These are phyloP conservation scores for Pharnaceum exiguum DNA, from an alignment of 148 eudicot genomes.

Conservation along the genomic window DNA sequence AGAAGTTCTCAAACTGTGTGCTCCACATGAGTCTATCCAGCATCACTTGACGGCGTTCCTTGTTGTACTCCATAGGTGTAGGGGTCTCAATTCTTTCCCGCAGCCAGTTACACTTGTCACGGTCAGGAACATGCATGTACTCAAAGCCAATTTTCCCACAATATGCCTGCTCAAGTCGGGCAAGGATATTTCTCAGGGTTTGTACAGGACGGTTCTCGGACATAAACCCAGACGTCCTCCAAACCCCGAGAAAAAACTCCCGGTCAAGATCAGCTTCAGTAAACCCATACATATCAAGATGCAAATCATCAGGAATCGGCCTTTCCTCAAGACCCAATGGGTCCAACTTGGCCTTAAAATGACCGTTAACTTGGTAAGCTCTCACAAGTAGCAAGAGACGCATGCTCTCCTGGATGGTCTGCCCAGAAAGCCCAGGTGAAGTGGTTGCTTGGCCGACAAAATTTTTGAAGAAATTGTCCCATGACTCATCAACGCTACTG, in stretches of 20 bases:
- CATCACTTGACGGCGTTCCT: slow-evolving; percentile 3
- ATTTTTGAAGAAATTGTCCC: slow-evolving; percentile 7
- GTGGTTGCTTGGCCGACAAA: slow-evolving; percentile 3
- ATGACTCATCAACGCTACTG: slow-evolving; percentile 5
- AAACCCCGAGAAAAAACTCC: slow-evolving; percentile 1
- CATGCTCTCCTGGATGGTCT: slow-evolving; percentile 6
- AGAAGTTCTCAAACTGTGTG: slow-evolving; percentile 3
- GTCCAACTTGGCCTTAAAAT: slow-evolving; percentile 8
- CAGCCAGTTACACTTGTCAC: slow-evolving; percentile 4
- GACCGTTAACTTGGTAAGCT: slow-evolving; percentile 7
- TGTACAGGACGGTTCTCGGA: slow-evolving; percentile 4
- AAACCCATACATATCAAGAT: not conserved
- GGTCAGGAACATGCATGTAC: slow-evolving; percentile 6
- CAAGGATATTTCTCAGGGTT: slow-evolving; percentile 8
- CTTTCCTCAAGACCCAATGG: slow-evolving; percentile 1
- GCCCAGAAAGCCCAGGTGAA: not conserved
- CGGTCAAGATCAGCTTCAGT: slow-evolving; percentile 2
- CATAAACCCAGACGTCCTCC: slow-evolving; percentile 1
- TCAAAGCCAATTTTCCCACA: slow-evolving; percentile 6
- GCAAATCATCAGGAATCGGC: slow-evolving; percentile 6
- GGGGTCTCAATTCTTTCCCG: slow-evolving; percentile 10
- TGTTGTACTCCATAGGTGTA: slow-evolving; percentile 1
- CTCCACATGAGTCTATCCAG: slow-evolving; percentile 6
- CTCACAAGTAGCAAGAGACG: slow-evolving; percentile 1
- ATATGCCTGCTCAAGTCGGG: slow-evolving; percentile 1